Conservation (phyloP, 2,329 filamentous ascomycete species). For the Nothopassalora personata region DNA sequence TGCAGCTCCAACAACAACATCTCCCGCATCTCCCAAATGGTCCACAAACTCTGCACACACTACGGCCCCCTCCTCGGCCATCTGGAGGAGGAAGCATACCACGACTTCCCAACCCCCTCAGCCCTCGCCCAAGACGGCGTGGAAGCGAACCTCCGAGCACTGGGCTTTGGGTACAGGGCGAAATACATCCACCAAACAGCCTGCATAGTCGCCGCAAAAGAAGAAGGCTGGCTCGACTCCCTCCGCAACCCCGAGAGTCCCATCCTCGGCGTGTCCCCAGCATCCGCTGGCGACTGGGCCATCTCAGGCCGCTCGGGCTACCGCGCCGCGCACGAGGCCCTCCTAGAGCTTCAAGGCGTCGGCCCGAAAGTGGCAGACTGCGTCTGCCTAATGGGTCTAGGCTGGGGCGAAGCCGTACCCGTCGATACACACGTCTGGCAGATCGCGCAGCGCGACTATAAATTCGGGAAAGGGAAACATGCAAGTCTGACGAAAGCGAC, state of each 20-base stretch:
- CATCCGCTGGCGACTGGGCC: conserved; percentile 43
- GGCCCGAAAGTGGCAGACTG: conserved; percentile 97
- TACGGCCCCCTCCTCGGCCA: conserved; percentile 75
- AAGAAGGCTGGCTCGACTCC: conserved; percentile 65
- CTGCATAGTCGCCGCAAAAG: conserved; percentile 63
- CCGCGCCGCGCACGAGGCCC: conserved; percentile 69
- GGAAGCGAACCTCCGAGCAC: conserved; percentile 69
- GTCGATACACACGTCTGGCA: conserved; percentile 99
- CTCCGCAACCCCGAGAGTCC: conserved; percentile 73
- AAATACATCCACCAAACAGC: conserved; percentile 90
- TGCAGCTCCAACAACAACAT: conserved; percentile 99
- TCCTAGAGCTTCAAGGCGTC: conserved; percentile 77
- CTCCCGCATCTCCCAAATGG: conserved; percentile 90
- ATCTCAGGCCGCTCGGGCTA: conserved; percentile 59
- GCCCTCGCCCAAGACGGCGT: conserved; percentile 69
- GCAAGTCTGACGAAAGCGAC: conserved; percentile 83
- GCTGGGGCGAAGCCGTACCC: conserved; percentile 91
- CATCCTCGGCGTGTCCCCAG: conserved; percentile 47
- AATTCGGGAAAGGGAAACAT: conserved; percentile 74
- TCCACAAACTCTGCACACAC: conserved; percentile 79
- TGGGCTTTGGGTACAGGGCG: conserved; percentile 92
- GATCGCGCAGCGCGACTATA: conserved; percentile 94
- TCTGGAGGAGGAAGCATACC: conserved; percentile 55
- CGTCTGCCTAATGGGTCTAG: conserved; percentile 90
- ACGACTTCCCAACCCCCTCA: conserved; percentile 78